phyloP scores from a whole-genome alignment of 139 green algal genomes.

The Eudorina sp. region DNA sequence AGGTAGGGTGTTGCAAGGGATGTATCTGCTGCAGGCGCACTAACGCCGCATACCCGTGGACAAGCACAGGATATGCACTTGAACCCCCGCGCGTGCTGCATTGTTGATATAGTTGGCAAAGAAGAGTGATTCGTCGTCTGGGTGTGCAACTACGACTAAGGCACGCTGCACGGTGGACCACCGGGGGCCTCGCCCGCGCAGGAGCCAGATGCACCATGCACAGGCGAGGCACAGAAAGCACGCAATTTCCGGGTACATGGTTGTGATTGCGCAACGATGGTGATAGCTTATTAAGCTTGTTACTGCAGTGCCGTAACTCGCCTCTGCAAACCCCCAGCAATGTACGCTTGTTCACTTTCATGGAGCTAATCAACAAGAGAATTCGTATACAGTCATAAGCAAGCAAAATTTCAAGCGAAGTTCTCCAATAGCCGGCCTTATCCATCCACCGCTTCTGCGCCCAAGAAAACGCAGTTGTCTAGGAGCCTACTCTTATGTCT shows the following conservation, averaged over 20 bases:
- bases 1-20: not conserved
- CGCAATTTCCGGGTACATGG: not conserved
- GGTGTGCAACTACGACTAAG: slow-evolving; percentile 70
- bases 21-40: not conserved
- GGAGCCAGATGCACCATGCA: not conserved
- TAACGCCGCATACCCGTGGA: slow-evolving; percentile 42
- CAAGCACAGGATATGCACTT: slow-evolving; percentile 62
- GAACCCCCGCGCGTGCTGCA: not conserved
- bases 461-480: too few relatives aligned
- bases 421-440: too few relatives aligned
- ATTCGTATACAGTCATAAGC: too few relatives aligned
- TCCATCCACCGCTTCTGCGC: too few relatives aligned
- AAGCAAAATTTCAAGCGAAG: too few relatives aligned
- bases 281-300: too few relatives aligned
- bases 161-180: not conserved
- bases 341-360: too few relatives aligned
- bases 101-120: slow-evolving; percentile 55
- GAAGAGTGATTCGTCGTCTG: slow-evolving; percentile 79
- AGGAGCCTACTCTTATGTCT: too few relatives aligned
- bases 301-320: too few relatives aligned
- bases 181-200: not conserved
- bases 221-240: not conserved
- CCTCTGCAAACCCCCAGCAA: too few relatives aligned
- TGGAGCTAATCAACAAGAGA: too few relatives aligned
- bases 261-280: too few relatives aligned